Evolutionary conservation across 495 filamentous ascomycete genomes (phyloP).

Genomic region (Geopyxis carbonaria): DNA sequence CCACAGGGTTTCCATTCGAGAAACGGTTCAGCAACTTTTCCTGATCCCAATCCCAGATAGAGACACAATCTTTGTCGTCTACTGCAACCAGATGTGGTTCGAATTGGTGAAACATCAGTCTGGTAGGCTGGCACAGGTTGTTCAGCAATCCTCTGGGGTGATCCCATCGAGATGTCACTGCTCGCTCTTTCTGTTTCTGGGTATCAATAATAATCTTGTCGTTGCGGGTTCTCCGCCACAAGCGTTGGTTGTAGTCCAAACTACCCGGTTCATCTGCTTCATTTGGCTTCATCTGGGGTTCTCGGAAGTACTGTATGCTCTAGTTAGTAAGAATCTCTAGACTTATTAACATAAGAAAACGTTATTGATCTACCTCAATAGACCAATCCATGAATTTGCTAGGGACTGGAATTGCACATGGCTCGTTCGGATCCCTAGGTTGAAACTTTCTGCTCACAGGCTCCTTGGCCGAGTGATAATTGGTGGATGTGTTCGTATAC

Average conservation of each 20-base stretch:
- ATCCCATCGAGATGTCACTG: slow-evolving; percentile 71
- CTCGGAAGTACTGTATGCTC: slow-evolving; percentile 62
- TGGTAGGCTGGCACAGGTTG: slow-evolving; percentile 70
- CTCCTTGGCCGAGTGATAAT: slow-evolving; percentile 58
- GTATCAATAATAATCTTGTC: slow-evolving; percentile 81
- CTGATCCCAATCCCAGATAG: slow-evolving; percentile 83
- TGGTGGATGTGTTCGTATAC: slow-evolving; percentile 35
- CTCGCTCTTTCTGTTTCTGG: slow-evolving; percentile 77
- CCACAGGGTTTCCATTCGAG: slow-evolving; percentile 79
- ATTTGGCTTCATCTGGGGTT: slow-evolving; percentile 93
- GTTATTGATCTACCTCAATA: slow-evolving; percentile 44
- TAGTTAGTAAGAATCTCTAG: slow-evolving; percentile 5
- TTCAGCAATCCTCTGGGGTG: slow-evolving; percentile 58
- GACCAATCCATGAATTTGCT: slow-evolving; percentile 89
- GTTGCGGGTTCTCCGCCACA: slow-evolving; percentile 87
- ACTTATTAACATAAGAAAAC: background rate
- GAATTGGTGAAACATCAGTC: slow-evolving; percentile 94
- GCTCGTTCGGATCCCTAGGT: slow-evolving; percentile 36
- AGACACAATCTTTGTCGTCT: slow-evolving; percentile 75
- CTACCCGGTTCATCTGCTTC: slow-evolving; percentile 94
- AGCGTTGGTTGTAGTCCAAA: slow-evolving; percentile 85
- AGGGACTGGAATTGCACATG: slow-evolving; percentile 50
- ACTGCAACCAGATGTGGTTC: slow-evolving; percentile 90
- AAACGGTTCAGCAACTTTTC: slow-evolving; percentile 61
- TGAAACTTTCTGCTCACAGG: slow-evolving; percentile 59